phyloP scores from a whole-genome alignment of 768 basidiomycete genomes.

The Pisolithus tinctorius region DNA sequence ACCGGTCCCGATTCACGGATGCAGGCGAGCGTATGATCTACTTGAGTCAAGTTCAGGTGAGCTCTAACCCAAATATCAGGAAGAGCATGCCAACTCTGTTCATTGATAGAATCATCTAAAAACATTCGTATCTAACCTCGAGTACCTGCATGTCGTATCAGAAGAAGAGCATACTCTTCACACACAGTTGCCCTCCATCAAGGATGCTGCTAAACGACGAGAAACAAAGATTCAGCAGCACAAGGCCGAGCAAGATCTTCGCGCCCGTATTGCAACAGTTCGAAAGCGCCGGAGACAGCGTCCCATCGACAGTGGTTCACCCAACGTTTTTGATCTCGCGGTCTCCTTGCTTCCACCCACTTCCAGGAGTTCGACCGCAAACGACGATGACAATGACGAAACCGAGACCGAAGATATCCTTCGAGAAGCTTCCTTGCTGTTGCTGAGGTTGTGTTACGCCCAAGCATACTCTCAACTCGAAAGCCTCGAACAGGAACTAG shows the following conservation, averaged over 20 bases:
- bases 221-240: constrained; percentile 91
- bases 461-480: constrained; percentile 64
- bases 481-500: constrained; percentile 63
- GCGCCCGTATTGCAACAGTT: constrained; percentile 55
- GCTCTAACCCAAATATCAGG: constrained; percentile 17
- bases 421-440: constrained; percentile 60
- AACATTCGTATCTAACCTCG: constrained; percentile 43
- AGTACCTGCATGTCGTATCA: constrained; percentile 61
- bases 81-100: constrained; percentile 2
- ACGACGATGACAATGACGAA: constrained; percentile 47
- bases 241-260: constrained; percentile 78
- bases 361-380: constrained; percentile 7
- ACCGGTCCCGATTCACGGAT: constrained; percentile 50
- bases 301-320: constrained; percentile 24
- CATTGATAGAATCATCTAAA: constrained; percentile 40
- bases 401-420: constrained; percentile 57
- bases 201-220: constrained; percentile 64
- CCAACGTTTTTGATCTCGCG: constrained; percentile 58
- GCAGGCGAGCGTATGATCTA: constrained; percentile 50
- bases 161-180: constrained; percentile 53
- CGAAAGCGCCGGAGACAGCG: constrained; percentile 47
- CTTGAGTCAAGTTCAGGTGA: constrained; percentile 53
- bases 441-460: constrained; percentile 66
- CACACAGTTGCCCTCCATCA: constrained; percentile 37
- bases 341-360: constrained; percentile 49